These are phyloP conservation scores for Dioscorea alata DNA, from an alignment of 106 monocot genomes.

Conservation along the genomic window DNA sequence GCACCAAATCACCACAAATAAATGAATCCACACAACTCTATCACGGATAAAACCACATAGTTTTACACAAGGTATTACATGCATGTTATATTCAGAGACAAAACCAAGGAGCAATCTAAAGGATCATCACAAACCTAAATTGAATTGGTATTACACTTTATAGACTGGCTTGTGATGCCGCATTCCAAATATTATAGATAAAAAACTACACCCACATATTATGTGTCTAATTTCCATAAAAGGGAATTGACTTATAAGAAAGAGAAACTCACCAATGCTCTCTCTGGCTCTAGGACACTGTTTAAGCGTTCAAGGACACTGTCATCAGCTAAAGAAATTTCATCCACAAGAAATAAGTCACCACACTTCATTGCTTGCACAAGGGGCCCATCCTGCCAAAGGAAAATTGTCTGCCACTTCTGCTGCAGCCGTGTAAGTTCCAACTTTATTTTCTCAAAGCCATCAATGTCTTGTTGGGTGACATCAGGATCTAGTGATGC, in stretches of 20 bases:
- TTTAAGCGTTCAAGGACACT: slow-evolving; percentile 97
- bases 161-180: too few relatives aligned
- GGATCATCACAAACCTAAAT: too few relatives aligned
- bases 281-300: slow-evolving; percentile 91
- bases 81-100: too few relatives aligned
- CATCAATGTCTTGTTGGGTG: slow-evolving; percentile 33
- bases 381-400: slow-evolving; percentile 97
- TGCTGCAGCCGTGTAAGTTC: slow-evolving; percentile 37
- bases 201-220: too few relatives aligned
- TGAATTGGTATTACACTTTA: too few relatives aligned
- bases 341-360: slow-evolving; percentile 87
- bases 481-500: slow-evolving; percentile 18
- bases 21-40: too few relatives aligned
- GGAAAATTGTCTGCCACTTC: slow-evolving; percentile 72
- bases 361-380: slow-evolving; percentile 93
- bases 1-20: too few relatives aligned
- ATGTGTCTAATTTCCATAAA: too few relatives aligned
- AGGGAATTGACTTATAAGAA: not conserved
- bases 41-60: too few relatives aligned
- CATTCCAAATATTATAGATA: too few relatives aligned
- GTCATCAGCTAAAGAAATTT: slow-evolving; percentile 97
- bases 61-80: too few relatives aligned
- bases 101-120: too few relatives aligned
- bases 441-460: slow-evolving; percentile 36
- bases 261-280: slow-evolving; percentile 56